A percentile compares a stretch with the other conserved stretches of the same genome.
Evolutionary conservation across 2,329 filamentous ascomycete genomes (phyloP).

Genomic region (Bipolaris gigantea): DNA sequence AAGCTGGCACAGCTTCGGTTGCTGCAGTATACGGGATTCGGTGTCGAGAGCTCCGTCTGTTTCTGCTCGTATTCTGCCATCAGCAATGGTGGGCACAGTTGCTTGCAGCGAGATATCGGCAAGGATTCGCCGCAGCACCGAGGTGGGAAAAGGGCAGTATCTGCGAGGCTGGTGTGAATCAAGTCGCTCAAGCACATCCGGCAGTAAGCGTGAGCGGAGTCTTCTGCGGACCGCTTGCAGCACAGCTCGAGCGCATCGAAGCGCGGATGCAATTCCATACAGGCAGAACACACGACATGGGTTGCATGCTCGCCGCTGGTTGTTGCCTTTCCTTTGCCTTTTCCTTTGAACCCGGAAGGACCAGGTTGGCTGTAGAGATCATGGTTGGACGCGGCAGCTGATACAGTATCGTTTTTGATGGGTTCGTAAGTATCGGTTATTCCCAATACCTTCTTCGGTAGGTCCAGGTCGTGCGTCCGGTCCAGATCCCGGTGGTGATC

Average conservation of each 20-base stretch:
- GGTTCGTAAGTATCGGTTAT: background rate
- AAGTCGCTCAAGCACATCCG: conserved; percentile 21
- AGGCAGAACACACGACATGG: conserved; percentile 12
- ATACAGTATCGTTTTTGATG: background rate
- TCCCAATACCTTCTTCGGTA: background rate
- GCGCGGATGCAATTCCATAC: conserved; percentile 12
- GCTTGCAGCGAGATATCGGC: conserved; percentile 6
- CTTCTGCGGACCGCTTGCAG: conserved; percentile 15
- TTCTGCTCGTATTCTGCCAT: conserved; percentile 14
- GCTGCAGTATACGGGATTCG: conserved; percentile 19
- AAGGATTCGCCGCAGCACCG: conserved; percentile 23
- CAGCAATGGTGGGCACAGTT: conserved; percentile 5
- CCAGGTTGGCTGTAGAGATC: background rate
- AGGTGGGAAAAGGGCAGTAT: conserved; percentile 28
- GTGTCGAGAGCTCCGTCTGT: conserved; percentile 16
- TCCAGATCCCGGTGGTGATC: background rate
- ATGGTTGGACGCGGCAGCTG: background rate
- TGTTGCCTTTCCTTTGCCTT: conserved; percentile 5
- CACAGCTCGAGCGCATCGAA: conserved; percentile 16
- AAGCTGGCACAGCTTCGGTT: conserved; percentile 13
- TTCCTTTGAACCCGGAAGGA: background rate
- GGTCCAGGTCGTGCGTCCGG: background rate
- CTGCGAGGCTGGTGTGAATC: conserved; percentile 17
- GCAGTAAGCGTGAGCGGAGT: conserved; percentile 23
- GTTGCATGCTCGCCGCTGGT: conserved; percentile 5